Percentiles rank a stretch among this genome's conserved stretches.
Evolutionary conservation across 202 grass and related monocot genomes (phyloP).

Genomic region (Brachypodium distachyon): DNA sequence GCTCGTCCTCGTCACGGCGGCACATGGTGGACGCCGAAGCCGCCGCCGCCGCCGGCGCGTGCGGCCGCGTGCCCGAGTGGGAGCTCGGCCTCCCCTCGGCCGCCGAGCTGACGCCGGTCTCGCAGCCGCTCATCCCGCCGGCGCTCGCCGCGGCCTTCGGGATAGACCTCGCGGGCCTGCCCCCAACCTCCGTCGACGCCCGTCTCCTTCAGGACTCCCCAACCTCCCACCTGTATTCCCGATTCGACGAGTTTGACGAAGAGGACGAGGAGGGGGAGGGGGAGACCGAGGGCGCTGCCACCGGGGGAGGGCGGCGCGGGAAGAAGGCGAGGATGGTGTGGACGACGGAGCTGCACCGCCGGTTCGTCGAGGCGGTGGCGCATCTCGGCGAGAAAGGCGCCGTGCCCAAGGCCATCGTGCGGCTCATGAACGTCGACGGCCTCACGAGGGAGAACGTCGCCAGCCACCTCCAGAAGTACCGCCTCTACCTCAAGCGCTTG

Average conservation of each 20-base stretch:
- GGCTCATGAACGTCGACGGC: conserved; percentile 62
- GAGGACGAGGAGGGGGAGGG: neutral
- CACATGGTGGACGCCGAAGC: neutral
- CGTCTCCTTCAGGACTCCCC: conserved; percentile 11
- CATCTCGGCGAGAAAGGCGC: conserved; percentile 48
- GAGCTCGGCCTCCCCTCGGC: conserved; percentile 42
- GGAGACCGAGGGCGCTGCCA: neutral
- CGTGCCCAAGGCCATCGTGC: conserved; percentile 74
- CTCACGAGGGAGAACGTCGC: conserved; percentile 67
- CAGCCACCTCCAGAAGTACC: conserved; percentile 78
- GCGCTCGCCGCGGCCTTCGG: conserved; percentile 53
- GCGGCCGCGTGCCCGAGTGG: conserved; percentile 36
- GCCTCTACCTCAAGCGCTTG: conserved; percentile 59
- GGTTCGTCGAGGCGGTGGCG: conserved; percentile 56
- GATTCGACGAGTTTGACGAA: neutral
- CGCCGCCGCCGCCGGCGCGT: neutral
- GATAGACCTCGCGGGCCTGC: neutral
- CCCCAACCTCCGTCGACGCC: neutral
- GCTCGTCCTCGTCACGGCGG: neutral
- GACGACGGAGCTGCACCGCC: conserved; percentile 52
- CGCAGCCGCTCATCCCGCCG: conserved; percentile 43
- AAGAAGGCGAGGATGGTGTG: conserved; percentile 57
- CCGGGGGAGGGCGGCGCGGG: neutral
- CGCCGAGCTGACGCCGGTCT: conserved; percentile 41
- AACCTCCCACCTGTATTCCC: conserved; percentile 4